Evolutionary conservation across 257 asterid genomes (phyloP), one percentile per base, ranked within the genome.

Genomic region (Echium plantagineum): DNA sequence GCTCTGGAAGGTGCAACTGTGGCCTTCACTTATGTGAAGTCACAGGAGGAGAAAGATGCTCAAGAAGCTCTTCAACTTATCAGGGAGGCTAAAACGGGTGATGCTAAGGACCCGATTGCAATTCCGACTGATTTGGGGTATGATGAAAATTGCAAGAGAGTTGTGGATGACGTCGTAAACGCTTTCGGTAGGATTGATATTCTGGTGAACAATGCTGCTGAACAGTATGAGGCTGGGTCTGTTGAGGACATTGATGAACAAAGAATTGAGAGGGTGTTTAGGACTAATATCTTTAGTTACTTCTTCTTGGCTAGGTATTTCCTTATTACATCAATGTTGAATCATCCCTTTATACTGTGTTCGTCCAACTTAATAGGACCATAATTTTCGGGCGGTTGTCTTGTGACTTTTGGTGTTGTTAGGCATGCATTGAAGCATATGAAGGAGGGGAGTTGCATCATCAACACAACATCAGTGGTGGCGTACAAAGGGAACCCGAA

Each of bases 341-440:
- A n/a, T n/a, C n/a, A n/a, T n/a, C n/a, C n/a, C n/a, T n/a, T n/a
- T n/a, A n/a, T n/a, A n/a, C n/a, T n/a, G n/a, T n/a, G n/a, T n/a
- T n/a, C n/a, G n/a, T n/a, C n/a, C n/a, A n/a, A n/a, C n/a, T n/a
- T n/a, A n/a, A n/a, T n/a, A n/a, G n/a, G n/a, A n/a, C n/a, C n/a
- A n/a, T n/a, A n/a, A n/a, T n/a, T n/a, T n/a, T n/a, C n/a, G n/a
- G n/a, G n/a, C n/a, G n/a, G n/a, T n/a, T n/a, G n/a, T n/a, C n/a
- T n/a, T n/a, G 42, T 57, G 21, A 20, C 7, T 32, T 52, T 31
- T 18, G 4, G 21, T 6, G 46, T 17, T 42, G 57, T 59, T 46
- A 82, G 93, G 89, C 89, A 85, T 52, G 76, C 84, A 1, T 7
- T 87, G 82, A 83, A 79, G 81, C 83, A 87, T 22, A 87, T 85